Percentiles rank a stretch among this genome's conserved stretches.
Evolutionary conservation across 345 rosid genomes (phyloP).

Genomic region (Arabidopsis arenosa): DNA sequence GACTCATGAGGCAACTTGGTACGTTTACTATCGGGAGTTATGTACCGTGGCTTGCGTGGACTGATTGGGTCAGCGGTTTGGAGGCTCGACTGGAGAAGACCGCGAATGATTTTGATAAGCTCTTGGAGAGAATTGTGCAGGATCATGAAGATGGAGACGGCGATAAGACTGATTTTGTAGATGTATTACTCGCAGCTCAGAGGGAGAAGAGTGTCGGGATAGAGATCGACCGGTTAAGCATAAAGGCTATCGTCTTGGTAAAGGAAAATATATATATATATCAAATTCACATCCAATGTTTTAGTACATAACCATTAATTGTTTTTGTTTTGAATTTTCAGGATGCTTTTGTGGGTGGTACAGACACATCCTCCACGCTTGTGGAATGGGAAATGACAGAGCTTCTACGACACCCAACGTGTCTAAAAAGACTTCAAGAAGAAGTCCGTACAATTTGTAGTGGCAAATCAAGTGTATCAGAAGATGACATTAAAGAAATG

Average conservation of each 20-base stretch:
- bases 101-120: slow-evolving; percentile 40
- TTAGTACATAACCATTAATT: background rate
- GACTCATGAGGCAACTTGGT: slow-evolving; percentile 49
- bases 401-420: slow-evolving; percentile 47
- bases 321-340: slow-evolving; percentile 10
- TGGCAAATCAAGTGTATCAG: slow-evolving; percentile 24
- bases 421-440: slow-evolving; percentile 43
- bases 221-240: slow-evolving; percentile 36
- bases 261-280: background rate
- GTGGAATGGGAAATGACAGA: slow-evolving; percentile 60
- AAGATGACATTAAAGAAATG: slow-evolving; percentile 44
- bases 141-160: slow-evolving; percentile 33
- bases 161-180: slow-evolving; percentile 26
- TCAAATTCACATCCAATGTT: background rate
- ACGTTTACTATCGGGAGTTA: slow-evolving; percentile 50
- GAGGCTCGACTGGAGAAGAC: slow-evolving; percentile 35
- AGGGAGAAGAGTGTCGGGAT: slow-evolving; percentile 43
- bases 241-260: slow-evolving; percentile 60
- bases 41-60: slow-evolving; percentile 64
- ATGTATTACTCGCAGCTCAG: slow-evolving; percentile 44
- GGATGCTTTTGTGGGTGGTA: slow-evolving; percentile 57
- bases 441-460: slow-evolving; percentile 38
- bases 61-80: slow-evolving; percentile 43
- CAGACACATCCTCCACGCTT: slow-evolving; percentile 45
- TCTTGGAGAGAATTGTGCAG: slow-evolving; percentile 44